phyloP scores from a whole-genome alignment of 331 rosid genomes.

The Cydonia oblonga region DNA sequence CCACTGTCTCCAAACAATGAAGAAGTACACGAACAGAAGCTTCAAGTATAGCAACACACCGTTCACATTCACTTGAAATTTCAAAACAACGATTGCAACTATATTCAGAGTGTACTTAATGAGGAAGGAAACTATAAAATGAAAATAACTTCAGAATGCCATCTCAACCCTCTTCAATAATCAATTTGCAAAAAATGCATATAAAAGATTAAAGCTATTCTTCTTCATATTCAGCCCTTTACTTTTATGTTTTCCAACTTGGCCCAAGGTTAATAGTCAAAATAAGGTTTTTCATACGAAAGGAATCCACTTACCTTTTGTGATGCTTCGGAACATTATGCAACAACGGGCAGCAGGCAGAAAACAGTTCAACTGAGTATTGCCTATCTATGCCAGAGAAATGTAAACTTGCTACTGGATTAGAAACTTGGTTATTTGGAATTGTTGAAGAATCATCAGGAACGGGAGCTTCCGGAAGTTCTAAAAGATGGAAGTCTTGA shows the following conservation, averaged over 20 bases:
- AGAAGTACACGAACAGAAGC: slow-evolving; percentile 73
- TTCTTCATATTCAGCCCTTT: neutral
- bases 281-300: neutral
- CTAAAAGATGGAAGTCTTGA: slow-evolving; percentile 46
- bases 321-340: slow-evolving; percentile 62
- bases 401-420: slow-evolving; percentile 27
- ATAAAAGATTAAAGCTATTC: neutral
- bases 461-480: slow-evolving; percentile 32
- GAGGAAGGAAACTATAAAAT: neutral
- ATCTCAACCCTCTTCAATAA: neutral
- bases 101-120: neutral
- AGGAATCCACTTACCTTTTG: slow-evolving; percentile 38
- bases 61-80: slow-evolving; percentile 55
- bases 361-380: slow-evolving; percentile 54
- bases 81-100: slow-evolving; percentile 2
- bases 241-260: neutral
- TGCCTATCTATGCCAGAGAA: slow-evolving; percentile 32
- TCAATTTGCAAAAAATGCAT: neutral
- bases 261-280: neutral
- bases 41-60: slow-evolving; percentile 51
- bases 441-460: slow-evolving; percentile 20
- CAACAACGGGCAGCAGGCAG: slow-evolving; percentile 70
- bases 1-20: slow-evolving; percentile 63
- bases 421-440: slow-evolving; percentile 26
- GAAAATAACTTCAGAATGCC: neutral